Percentiles rank a stretch among this genome's conserved stretches.
phyloP scores from a whole-genome alignment of 345 rosid genomes.

The Carallia brachiata region DNA sequence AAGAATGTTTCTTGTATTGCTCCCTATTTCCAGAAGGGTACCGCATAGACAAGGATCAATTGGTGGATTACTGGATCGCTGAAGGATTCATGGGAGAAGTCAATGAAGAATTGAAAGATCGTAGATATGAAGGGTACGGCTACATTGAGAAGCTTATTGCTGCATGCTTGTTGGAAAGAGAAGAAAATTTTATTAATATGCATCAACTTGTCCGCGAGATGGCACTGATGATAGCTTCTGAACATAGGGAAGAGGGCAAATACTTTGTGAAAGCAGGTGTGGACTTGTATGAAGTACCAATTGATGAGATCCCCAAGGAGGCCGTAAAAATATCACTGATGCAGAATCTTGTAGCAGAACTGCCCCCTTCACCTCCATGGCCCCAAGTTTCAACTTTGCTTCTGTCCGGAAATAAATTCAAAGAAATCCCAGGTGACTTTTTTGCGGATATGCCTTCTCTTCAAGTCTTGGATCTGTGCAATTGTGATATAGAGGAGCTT shows the following conservation, averaged over 20 bases:
- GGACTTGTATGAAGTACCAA: constrained; percentile 5
- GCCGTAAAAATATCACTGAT: constrained; percentile 15
- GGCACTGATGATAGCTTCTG: constrained; percentile 1
- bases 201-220: constrained; percentile 28
- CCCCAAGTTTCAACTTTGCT: no score
- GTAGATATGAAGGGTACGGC: background rate
- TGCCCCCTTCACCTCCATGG: background rate
- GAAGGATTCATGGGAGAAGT: constrained; percentile 9
- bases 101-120: background rate
- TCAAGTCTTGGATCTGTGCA: no score
- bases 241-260: background rate
- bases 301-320: constrained; percentile 5
- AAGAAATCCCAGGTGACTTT: no score
- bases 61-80: constrained; percentile 12
- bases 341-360: background rate
- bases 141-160: constrained; percentile 6
- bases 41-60: background rate
- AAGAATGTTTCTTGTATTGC: constrained; percentile 18
- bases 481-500: no score
- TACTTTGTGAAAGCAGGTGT: constrained; percentile 6
- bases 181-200: constrained; percentile 7
- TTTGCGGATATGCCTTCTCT: no score
- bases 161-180: constrained; percentile 16
- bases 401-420: no score
- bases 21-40: constrained; percentile 19